phyloP scores from a whole-genome alignment of 257 asterid species.

The Nicotiana noctiflora region DNA sequence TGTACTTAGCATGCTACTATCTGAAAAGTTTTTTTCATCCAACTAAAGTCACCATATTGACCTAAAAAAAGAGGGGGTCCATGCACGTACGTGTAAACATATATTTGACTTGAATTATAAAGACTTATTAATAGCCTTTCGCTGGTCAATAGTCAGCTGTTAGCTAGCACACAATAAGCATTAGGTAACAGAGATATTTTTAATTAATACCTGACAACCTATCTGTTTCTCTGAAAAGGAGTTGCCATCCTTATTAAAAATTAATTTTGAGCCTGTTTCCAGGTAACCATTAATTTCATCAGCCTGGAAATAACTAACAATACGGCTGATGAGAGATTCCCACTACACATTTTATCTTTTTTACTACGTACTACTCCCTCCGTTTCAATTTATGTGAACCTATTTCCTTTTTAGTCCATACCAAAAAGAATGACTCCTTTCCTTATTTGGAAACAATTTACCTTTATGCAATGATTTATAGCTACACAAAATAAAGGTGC shows the following conservation, averaged over 20 bases:
- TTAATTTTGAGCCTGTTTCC: not conserved
- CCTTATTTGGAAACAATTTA: too few relatives aligned
- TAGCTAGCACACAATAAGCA: not conserved
- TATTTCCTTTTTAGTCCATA: too few relatives aligned
- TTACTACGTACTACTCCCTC: not conserved
- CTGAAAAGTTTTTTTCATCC: conserved; percentile 5
- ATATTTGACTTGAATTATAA: not conserved
- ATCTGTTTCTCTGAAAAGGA: not conserved
- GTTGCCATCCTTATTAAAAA: not conserved
- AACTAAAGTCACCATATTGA: not conserved
- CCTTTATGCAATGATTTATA: too few relatives aligned
- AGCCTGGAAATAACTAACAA: not conserved
- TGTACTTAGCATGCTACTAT: not conserved
- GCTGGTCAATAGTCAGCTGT: not conserved
- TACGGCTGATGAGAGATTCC: too few relatives aligned
- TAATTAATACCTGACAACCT: not conserved
- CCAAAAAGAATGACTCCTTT: too few relatives aligned
- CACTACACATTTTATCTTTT: not conserved
- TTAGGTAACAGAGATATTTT: conserved; percentile 5
- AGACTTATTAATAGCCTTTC: not conserved
- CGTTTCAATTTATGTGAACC: too few relatives aligned
- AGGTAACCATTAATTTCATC: not conserved
- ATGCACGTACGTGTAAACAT: not conserved
- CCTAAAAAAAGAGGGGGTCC: not conserved
- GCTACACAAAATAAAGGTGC: too few relatives aligned